Evolutionary conservation across 106 monocot species (phyloP).

Genomic region (Acorus gramineus): DNA sequence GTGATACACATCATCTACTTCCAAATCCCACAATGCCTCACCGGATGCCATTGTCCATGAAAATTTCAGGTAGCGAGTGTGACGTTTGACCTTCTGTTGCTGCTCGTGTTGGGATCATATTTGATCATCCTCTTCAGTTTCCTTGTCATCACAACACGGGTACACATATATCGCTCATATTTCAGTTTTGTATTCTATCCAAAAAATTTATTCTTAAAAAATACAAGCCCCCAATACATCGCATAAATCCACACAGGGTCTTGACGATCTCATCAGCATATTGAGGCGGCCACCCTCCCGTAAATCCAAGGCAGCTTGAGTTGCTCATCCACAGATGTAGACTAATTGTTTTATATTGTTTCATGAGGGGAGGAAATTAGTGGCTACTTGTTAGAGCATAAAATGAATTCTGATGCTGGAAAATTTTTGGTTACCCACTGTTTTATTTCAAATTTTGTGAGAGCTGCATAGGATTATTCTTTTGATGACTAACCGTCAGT

Average conservation of each 20-base stretch:
- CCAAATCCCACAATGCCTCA: neutral
- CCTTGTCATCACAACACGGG: constrained; percentile 83
- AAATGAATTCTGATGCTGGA: neutral
- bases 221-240: no score
- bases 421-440: neutral
- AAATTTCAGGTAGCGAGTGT: constrained; percentile 79
- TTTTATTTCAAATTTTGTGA: neutral
- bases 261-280: constrained; percentile 97
- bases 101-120: constrained; percentile 75
- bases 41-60: neutral
- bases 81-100: constrained; percentile 86
- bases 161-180: constrained; percentile 15
- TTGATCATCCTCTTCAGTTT: constrained; percentile 82
- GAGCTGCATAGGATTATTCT: neutral
- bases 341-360: neutral
- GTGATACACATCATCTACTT: no score
- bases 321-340: neutral
- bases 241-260: constrained; percentile 34
- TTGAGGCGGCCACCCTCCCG: constrained; percentile 74
- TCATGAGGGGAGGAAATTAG: neutral
- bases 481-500: neutral
- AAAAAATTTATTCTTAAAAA: no score
- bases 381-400: neutral
- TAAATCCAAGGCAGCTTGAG: constrained; percentile 64
- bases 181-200: neutral